Base-by-base conservation (phyloP, 805 yeast genomes). In the Blastobotrys terrestris region DNA sequence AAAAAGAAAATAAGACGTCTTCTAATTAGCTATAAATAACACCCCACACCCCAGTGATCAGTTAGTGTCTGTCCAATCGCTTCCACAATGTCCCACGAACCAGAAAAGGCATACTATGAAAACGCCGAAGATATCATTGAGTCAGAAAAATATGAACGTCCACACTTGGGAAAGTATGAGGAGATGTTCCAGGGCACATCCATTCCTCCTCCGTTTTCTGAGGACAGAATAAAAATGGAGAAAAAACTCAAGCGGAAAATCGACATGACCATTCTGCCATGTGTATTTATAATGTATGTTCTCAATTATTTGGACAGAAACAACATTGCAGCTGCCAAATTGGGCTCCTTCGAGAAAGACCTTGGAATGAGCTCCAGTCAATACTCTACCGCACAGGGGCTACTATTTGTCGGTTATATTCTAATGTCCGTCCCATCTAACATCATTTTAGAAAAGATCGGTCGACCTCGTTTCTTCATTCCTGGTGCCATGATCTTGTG, bases 391-490 rank as follows among this genome's bases (percentile, higher is more conserved):
- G 74, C 74, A 31, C 68, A 72, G 52, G 70, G 76, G 3, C 65
- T 74, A 39, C 68, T 74, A 42, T 69, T 73, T 54, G 68, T 73
- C 19, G 64, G 74, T 8, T 75, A 75, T 54, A 66, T 73, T 51
- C 53, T 67, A 13, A 57, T 59, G 57, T 26, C 35, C 16, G 59
- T 68, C 26, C 73, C 73, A 4, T 60, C 69, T 21, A 63, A 64
- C 50, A 56, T 67, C 50, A 54, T 69, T 41, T 59, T 64, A 16
- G 64, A 64, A 35, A 57, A 59, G 35, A 53, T 67, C 14, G 53
- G 68, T 19, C 72, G 69, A 53, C 84, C 86, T 0, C 72, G 81
- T 0, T 51, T 77, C 8, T 78, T 73, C 56, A 69, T 79, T 46
- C 66, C 81, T 0, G 58, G 66, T 21, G 70, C 77, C 46, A 76